A percentile compares a stretch with the other conserved stretches of the same genome.
Evolutionary conservation across 495 filamentous ascomycete genomes (phyloP).

Genomic region (Podospora comata): DNA sequence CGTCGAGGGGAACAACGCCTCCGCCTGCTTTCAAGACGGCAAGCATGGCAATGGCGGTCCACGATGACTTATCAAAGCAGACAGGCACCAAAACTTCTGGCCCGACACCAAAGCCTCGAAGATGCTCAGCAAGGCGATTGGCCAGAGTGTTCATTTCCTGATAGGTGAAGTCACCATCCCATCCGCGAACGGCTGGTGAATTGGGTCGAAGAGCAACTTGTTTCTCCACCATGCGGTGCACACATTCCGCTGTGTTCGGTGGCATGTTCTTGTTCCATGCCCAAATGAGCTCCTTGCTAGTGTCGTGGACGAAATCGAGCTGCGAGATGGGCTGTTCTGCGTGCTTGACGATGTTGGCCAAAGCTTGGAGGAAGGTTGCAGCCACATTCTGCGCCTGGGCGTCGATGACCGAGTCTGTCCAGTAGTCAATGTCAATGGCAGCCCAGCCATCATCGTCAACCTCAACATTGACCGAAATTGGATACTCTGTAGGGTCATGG

Average conservation of each 20-base stretch:
- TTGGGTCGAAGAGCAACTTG: constrained; percentile 29
- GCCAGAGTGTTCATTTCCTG: constrained; percentile 43
- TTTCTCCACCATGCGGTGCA: constrained; percentile 25
- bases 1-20: constrained; percentile 57
- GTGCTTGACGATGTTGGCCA: constrained; percentile 43
- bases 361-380: constrained; percentile 45
- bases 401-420: constrained; percentile 43
- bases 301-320: constrained; percentile 15
- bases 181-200: constrained; percentile 31
- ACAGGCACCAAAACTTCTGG: constrained; percentile 53
- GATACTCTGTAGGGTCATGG: constrained; percentile 57
- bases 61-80: constrained; percentile 55
- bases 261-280: constrained; percentile 28
- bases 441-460: constrained; percentile 41
- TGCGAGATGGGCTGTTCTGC: constrained; percentile 23
- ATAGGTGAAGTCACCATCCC: constrained; percentile 58
- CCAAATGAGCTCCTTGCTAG: constrained; percentile 21
- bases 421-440: constrained; percentile 54
- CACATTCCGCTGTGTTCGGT: constrained; percentile 11
- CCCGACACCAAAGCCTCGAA: constrained; percentile 39
- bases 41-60: constrained; percentile 52
- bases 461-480: constrained; percentile 55
- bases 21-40: constrained; percentile 59
- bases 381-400: constrained; percentile 51
- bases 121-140: constrained; percentile 39